These are phyloP conservation scores for Arctostaphylos glauca DNA, from an alignment of 148 eudicot genomes.

Conservation along the genomic window DNA sequence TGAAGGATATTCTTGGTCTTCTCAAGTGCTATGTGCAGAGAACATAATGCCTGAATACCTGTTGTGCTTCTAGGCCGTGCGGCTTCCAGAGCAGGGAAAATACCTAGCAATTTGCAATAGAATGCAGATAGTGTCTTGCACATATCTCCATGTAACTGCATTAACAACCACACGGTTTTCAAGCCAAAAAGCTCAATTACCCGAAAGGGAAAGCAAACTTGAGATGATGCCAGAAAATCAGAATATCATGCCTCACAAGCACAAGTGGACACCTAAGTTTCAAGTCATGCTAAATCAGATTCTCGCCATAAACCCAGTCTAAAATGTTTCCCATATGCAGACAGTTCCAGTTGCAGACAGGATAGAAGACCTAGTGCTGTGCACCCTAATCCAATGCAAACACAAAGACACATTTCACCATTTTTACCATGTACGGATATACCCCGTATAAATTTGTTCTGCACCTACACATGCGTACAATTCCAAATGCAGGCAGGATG, in stretches of 20 bases:
- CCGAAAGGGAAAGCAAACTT: not conserved
- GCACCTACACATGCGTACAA: not conserved
- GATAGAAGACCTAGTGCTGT: not conserved
- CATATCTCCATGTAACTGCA: slow-evolving; percentile 93
- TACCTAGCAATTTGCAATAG: slow-evolving; percentile 65
- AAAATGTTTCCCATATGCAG: not conserved
- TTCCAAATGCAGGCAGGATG: not conserved
- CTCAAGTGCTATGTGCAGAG: slow-evolving; percentile 88
- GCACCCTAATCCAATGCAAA: not conserved
- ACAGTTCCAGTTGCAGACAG: not conserved
- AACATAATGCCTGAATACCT: slow-evolving; percentile 93
- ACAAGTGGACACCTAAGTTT: not conserved
- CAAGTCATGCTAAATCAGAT: slow-evolving; percentile 1
- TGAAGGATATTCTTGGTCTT: slow-evolving; percentile 83
- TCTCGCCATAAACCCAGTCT: not conserved
- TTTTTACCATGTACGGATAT: not conserved
- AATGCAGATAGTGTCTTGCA: slow-evolving; percentile 70
- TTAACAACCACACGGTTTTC: slow-evolving; percentile 10
- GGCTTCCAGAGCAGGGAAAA: slow-evolving; percentile 89
- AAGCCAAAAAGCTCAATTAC: not conserved
- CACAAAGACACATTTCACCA: not conserved
- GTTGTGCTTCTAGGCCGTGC: slow-evolving; percentile 91
- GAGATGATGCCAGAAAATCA: not conserved
- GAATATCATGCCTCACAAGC: not conserved
- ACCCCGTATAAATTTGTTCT: not conserved